phyloP scores from a whole-genome alignment of 2,329 filamentous ascomycete species.

The Botrytis porri region DNA sequence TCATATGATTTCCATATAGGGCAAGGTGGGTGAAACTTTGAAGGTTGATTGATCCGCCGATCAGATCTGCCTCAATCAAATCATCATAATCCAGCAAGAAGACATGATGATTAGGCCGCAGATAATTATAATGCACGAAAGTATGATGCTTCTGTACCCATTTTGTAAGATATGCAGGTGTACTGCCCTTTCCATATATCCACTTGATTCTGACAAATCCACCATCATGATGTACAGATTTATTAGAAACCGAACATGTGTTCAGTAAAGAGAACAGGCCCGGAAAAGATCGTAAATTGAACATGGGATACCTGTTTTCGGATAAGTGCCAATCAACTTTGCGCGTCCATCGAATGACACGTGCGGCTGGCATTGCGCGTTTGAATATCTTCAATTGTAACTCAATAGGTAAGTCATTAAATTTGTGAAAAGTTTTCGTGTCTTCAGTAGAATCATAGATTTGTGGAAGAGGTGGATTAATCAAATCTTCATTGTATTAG shows the following conservation, averaged over 20 bases:
- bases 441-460: accelerated
- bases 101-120: neutral
- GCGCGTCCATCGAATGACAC: neutral
- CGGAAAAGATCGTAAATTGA: too few relatives aligned
- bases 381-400: neutral
- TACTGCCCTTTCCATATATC: neutral
- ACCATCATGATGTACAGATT: neutral
- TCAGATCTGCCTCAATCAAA: accelerated
- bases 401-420: neutral
- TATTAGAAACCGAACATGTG: neutral
- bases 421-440: neutral
- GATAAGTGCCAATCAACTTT: too few relatives aligned
- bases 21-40: neutral
- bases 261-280: neutral
- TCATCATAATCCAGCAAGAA: accelerated
- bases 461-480: neutral
- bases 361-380: neutral
- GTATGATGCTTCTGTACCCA: too few relatives aligned
- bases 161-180: too few relatives aligned
- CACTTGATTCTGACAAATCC: neutral
- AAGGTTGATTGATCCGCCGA: neutral
- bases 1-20: neutral
- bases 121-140: neutral
- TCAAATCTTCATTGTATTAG: neutral
- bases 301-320: too few relatives aligned